phyloP scores from a whole-genome alignment of 495 filamentous ascomycete genomes.

The Xylaria scruposa region DNA sequence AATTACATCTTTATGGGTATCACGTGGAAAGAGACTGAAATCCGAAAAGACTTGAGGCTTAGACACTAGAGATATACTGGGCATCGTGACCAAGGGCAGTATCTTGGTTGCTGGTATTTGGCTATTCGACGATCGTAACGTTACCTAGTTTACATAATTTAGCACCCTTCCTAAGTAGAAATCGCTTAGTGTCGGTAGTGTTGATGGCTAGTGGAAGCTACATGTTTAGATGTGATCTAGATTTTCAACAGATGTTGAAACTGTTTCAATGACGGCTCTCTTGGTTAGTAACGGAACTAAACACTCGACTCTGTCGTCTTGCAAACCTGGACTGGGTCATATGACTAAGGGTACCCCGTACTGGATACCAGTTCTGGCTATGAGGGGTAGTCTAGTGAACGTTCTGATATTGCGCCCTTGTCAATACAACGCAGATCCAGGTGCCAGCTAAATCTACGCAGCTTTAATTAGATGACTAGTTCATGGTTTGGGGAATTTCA shows the following conservation, averaged over 20 bases:
- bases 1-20: no score
- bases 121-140: no score
- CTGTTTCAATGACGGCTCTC: background rate
- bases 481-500: background rate
- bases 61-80: no score
- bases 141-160: background rate
- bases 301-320: no score
- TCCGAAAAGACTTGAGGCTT: no score
- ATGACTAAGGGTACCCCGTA: no score
- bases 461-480: background rate
- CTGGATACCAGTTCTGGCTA: background rate
- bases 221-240: background rate
- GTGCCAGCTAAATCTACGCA: background rate
- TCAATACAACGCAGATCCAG: background rate
- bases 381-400: background rate
- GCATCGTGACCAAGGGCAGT: no score
- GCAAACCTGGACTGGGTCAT: no score
- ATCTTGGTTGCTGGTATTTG: no score
- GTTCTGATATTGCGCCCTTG: background rate
- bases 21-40: no score
- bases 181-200: background rate
- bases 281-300: background rate
- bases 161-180: background rate
- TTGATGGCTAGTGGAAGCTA: background rate
- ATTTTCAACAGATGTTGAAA: background rate